phyloP scores from a whole-genome alignment of 2,329 filamentous ascomycete species.

The Epicoccum sorghinum region DNA sequence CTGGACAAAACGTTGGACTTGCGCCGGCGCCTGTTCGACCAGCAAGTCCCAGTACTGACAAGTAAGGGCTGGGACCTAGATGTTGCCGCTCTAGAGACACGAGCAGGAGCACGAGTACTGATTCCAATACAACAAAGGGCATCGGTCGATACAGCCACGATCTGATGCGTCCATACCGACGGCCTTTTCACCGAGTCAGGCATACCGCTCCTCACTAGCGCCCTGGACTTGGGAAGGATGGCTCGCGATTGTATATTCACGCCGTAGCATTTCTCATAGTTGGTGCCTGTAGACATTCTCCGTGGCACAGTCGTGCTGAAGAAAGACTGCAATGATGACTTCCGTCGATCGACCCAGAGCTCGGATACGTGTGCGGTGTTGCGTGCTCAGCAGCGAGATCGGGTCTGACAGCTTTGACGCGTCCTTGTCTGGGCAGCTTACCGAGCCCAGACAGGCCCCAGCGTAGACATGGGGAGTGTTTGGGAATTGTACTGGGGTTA shows the following conservation, averaged over 20 bases:
- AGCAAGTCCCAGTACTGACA: conserved; percentile 51
- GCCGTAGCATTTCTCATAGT: conserved; percentile 64
- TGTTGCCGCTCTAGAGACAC: conserved; percentile 70
- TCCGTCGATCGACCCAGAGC: conserved; percentile 61
- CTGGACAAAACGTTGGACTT: conserved; percentile 48
- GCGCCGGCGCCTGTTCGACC: conserved; percentile 52
- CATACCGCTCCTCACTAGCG: conserved; percentile 1
- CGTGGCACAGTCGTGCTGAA: conserved; percentile 67
- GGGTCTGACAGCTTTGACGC: conserved; percentile 8
- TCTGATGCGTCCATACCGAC: not conserved
- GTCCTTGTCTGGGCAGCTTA: conserved; percentile 32
- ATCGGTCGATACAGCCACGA: not conserved
- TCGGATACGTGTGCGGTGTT: conserved; percentile 67
- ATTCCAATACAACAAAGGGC: conserved; percentile 17
- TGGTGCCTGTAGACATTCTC: conserved; percentile 51
- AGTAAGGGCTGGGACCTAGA: conserved; percentile 70
- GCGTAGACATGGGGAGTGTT: conserved; percentile 52
- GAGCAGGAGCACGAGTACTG: conserved; percentile 52
- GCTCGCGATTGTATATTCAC: conserved; percentile 55
- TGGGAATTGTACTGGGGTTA: conserved; percentile 60
- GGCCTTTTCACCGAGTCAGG: not conserved
- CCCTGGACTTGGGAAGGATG: conserved; percentile 2
- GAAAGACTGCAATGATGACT: conserved; percentile 51
- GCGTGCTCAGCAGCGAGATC: conserved; percentile 41
- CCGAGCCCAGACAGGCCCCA: conserved; percentile 50